Percentiles rank a stretch among this genome's conserved stretches.
Conservation (phyloP, 768 basidiomycete genomes). For the Tephrocybe sp. region DNA sequence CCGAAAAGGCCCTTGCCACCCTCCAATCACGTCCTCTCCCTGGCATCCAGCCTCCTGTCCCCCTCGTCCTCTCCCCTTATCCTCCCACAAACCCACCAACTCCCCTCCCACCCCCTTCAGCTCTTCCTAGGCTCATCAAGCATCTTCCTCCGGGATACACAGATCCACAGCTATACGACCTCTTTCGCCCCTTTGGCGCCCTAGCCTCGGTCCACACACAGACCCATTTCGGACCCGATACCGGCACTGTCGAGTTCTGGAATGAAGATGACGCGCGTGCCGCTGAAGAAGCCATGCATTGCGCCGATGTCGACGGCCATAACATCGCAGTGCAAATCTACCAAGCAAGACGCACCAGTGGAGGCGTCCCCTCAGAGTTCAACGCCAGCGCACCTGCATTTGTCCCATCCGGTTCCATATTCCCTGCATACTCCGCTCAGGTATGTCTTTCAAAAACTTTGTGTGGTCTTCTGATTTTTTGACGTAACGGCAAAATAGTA, state of each 20-base stretch:
- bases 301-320: conserved; percentile 77
- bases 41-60: conserved; percentile 52
- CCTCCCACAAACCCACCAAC: conserved; percentile 77
- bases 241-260: conserved; percentile 83
- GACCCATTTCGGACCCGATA: conserved; percentile 74
- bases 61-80: conserved; percentile 76
- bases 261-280: conserved; percentile 78
- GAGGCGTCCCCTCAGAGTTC: conserved; percentile 56
- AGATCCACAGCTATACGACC: conserved; percentile 76
- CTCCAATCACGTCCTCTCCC: conserved; percentile 75
- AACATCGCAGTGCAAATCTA: conserved; percentile 83
- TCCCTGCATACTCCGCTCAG: conserved; percentile 58
- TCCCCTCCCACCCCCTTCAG: conserved; percentile 70
- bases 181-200: conserved; percentile 82
- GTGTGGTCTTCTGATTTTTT: not conserved
- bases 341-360: conserved; percentile 61
- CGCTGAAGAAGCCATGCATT: conserved; percentile 82
- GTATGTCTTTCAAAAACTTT: conserved; percentile 26
- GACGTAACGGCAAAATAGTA: conserved; percentile 30
- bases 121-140: conserved; percentile 79
- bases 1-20: conserved; percentile 86
- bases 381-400: conserved; percentile 74
- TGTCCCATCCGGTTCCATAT: conserved; percentile 67
- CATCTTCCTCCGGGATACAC: conserved; percentile 70
- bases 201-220: conserved; percentile 75